Conservation (phyloP, 2,329 filamentous ascomycete genomes). For the Alternaria postmessia region DNA sequence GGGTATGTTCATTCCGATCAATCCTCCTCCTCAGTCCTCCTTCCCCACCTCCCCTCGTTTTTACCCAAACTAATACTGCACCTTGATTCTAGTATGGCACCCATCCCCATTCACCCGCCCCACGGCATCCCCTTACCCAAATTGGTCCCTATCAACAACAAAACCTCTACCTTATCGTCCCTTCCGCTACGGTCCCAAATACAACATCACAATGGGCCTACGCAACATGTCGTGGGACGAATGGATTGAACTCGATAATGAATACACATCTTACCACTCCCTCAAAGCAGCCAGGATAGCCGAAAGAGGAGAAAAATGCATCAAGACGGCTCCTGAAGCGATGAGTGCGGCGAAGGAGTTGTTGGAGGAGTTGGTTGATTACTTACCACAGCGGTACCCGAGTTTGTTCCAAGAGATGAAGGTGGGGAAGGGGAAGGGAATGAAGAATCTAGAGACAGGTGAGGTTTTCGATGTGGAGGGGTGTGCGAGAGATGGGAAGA, state of each 20-base stretch:
- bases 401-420: slow-evolving; percentile 68
- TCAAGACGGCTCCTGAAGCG: slow-evolving; percentile 72
- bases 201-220: slow-evolving; percentile 79
- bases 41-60: background rate
- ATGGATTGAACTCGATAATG: slow-evolving; percentile 87
- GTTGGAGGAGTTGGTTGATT: slow-evolving; percentile 73
- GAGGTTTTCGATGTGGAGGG: slow-evolving; percentile 75
- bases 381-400: slow-evolving; percentile 79
- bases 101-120: slow-evolving; percentile 64
- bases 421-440: slow-evolving; percentile 52
- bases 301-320: slow-evolving; percentile 73
- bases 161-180: slow-evolving; percentile 80
- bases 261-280: slow-evolving; percentile 75
- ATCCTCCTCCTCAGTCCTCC: background rate
- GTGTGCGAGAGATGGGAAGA: slow-evolving; percentile 61
- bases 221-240: slow-evolving; percentile 74
- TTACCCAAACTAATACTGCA: background rate
- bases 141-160: slow-evolving; percentile 73
- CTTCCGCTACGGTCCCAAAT: slow-evolving; percentile 79
- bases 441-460: slow-evolving; percentile 74
- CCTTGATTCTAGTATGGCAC: slow-evolving; percentile 6
- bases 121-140: slow-evolving; percentile 66
- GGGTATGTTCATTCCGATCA: background rate
- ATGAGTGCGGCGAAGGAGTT: slow-evolving; percentile 77
- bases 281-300: slow-evolving; percentile 74